Percentiles rank a stretch among this genome's conserved stretches.
Evolutionary conservation across 345 rosid species (phyloP).

Genomic region (Isatis tinctoria): DNA sequence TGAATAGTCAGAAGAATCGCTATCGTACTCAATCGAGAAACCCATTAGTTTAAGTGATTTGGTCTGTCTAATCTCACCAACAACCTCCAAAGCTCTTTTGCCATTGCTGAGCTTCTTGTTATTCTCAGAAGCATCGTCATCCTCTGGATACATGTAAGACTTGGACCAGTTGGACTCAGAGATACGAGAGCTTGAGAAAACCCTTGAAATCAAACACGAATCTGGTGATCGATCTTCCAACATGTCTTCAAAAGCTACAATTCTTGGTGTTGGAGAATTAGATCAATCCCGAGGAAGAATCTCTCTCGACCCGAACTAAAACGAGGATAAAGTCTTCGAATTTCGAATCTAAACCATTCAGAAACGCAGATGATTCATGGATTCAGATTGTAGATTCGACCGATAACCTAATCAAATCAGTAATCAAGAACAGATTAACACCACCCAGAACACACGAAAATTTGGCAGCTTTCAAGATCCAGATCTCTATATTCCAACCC

Average conservation of each 20-base stretch:
- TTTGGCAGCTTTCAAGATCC: conserved; percentile 20
- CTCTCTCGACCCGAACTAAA: neutral
- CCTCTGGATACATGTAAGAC: conserved; percentile 45
- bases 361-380: conserved; percentile 24
- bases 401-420: conserved; percentile 1
- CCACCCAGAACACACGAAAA: neutral
- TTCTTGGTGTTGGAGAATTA: neutral
- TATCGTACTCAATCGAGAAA: conserved; percentile 6
- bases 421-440: neutral
- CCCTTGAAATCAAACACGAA: conserved; percentile 49
- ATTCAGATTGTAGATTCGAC: conserved; percentile 26
- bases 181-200: conserved; percentile 65
- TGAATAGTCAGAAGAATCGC: conserved; percentile 26
- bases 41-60: conserved; percentile 36
- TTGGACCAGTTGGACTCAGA: conserved; percentile 52
- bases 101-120: conserved; percentile 16
- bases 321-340: neutral
- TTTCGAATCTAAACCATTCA: conserved; percentile 22
- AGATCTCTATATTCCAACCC: conserved; percentile 44
- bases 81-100: conserved; percentile 50
- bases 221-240: conserved; percentile 62
- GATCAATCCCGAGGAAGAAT: conserved; percentile 1
- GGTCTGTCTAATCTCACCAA: conserved; percentile 30
- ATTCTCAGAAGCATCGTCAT: conserved; percentile 16
- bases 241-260: conserved; percentile 42